A percentile compares a stretch with the other conserved stretches of the same genome.
Conservation (phyloP, 805 yeast genomes). For the Yarrowia sp. region DNA sequence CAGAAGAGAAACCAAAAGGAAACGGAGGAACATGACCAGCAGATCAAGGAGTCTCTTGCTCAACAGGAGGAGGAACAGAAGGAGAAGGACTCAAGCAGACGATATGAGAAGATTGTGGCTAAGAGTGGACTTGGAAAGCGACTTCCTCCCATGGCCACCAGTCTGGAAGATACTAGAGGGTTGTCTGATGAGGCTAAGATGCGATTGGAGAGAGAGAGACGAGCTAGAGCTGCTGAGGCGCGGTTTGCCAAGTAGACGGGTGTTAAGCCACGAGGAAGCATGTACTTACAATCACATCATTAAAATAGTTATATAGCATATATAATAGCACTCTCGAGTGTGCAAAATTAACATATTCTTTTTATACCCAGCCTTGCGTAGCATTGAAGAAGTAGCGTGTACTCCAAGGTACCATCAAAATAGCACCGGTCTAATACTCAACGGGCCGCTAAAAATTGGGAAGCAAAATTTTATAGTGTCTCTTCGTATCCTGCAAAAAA, state of each 20-base stretch:
- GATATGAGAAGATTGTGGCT: slow-evolving; percentile 28
- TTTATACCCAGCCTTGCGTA: neutral
- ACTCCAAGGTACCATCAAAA: too few species aligned
- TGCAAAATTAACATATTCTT: neutral
- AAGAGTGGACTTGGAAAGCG: slow-evolving; percentile 34
- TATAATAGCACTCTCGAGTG: too few species aligned
- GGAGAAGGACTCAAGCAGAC: slow-evolving; percentile 76
- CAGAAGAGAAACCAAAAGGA: slow-evolving; percentile 33
- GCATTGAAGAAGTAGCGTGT: neutral
- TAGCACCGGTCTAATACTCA: too few species aligned
- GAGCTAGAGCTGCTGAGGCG: slow-evolving; percentile 96
- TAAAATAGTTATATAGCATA: too few species aligned
- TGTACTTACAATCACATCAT: too few species aligned
- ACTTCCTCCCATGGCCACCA: slow-evolving; percentile 32
- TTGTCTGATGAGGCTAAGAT: slow-evolving; percentile 70
- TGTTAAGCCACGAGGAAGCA: too few species aligned
- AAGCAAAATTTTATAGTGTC: too few species aligned
- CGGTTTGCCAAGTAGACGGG: slow-evolving; percentile 47
- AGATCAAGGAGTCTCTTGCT: slow-evolving; percentile 41
- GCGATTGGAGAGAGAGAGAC: slow-evolving; percentile 84
- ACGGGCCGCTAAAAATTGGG: too few species aligned
- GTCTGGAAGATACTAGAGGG: slow-evolving; percentile 42
- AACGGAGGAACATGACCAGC: slow-evolving; percentile 32
- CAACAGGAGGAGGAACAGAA: slow-evolving; percentile 73
- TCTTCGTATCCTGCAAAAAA: too few species aligned